Conservation (phyloP, 352 stramenopile species). For the Blastocystis sp. region DNA sequence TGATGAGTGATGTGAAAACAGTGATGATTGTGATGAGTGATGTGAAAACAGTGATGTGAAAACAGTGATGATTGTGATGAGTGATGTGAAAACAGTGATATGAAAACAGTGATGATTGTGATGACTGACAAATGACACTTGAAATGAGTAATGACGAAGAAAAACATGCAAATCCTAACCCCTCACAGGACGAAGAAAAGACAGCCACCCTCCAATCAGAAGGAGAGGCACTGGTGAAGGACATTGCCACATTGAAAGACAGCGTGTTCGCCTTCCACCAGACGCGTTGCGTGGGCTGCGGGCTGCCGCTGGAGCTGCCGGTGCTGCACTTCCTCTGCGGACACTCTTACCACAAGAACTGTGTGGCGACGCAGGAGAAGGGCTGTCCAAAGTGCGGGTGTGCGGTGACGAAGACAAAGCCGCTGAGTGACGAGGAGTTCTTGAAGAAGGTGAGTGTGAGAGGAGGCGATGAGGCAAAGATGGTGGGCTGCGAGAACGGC, state of each 20-base stretch:
- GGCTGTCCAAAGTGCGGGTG: conserved; percentile 37
- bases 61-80: too few relatives aligned
- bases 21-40: too few relatives aligned
- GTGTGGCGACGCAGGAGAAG: conserved; percentile 2
- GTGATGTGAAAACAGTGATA: too few relatives aligned
- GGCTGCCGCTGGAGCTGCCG: conserved; percentile 82
- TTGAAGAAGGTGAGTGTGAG: background rate
- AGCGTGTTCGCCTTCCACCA: conserved; percentile 76
- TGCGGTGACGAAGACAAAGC: background rate
- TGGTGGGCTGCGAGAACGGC: background rate
- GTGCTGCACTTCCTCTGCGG: conserved; percentile 86
- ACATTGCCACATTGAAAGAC: background rate
- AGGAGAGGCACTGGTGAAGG: background rate
- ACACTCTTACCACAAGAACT: conserved; percentile 79
- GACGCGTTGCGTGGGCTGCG: conserved; percentile 83
- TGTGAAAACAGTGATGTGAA: too few relatives aligned
- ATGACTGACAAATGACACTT: too few relatives aligned
- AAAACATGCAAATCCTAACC: background rate
- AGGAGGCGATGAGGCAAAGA: background rate
- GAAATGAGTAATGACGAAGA: too few relatives aligned
- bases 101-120: too few relatives aligned
- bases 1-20: background rate
- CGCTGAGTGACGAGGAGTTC: background rate
- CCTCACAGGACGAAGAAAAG: conserved; percentile 6
- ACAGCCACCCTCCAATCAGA: background rate